Percentiles rank a stretch among this genome's conserved stretches.
phyloP scores from a whole-genome alignment of 176 grass and related monocot genomes.

The Zoysia pacifica region DNA sequence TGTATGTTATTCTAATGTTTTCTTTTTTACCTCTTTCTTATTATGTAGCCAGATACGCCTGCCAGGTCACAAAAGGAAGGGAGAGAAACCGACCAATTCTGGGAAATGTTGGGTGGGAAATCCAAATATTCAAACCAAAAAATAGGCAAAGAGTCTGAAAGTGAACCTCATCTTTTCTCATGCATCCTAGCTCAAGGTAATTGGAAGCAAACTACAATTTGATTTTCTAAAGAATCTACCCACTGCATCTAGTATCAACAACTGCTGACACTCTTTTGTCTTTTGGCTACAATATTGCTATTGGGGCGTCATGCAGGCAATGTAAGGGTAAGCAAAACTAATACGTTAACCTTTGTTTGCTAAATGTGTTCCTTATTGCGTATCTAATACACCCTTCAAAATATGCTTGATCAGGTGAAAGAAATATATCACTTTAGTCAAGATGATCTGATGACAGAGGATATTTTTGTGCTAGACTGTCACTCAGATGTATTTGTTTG shows the following conservation, averaged over 20 bases:
- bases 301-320: constrained; percentile 49
- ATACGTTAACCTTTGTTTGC: constrained; percentile 1
- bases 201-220: neutral
- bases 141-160: constrained; percentile 74
- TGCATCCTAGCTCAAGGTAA: constrained; percentile 83
- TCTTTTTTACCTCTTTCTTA: constrained; percentile 24
- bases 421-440: constrained; percentile 93
- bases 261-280: constrained; percentile 17
- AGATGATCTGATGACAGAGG: constrained; percentile 93
- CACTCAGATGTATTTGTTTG: constrained; percentile 81
- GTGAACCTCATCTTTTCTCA: constrained; percentile 84
- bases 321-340: constrained; percentile 57
- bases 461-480: constrained; percentile 83
- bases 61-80: constrained; percentile 86
- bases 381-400: constrained; percentile 32
- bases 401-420: constrained; percentile 57
- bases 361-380: neutral
- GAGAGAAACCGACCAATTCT: constrained; percentile 88
- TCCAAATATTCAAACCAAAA: constrained; percentile 85
- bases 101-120: constrained; percentile 85
- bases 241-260: constrained; percentile 11
- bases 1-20: constrained; percentile 4
- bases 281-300: constrained; percentile 8
- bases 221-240: constrained; percentile 23
- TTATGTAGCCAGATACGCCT: constrained; percentile 74